Evolutionary conservation across 495 filamentous ascomycete genomes (phyloP).

Genomic region (Aspergillus ostianus): DNA sequence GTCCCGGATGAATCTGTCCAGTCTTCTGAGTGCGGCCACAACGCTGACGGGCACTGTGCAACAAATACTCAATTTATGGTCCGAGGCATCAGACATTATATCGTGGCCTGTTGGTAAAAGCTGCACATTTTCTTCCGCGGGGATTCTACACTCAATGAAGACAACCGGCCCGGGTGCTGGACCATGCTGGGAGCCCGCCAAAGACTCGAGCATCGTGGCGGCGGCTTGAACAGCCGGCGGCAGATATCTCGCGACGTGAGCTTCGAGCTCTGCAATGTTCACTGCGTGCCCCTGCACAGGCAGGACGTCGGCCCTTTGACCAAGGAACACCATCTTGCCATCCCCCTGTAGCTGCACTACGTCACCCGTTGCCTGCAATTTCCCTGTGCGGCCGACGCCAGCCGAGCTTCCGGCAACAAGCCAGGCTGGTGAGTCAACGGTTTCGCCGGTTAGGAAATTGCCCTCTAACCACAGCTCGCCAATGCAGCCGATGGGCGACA

Average conservation of each 20-base stretch:
- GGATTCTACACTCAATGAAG: constrained; percentile 27
- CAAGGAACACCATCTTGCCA: constrained; percentile 30
- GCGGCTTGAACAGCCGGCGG: constrained; percentile 26
- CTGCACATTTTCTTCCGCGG: constrained; percentile 21
- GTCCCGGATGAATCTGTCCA: constrained; percentile 37
- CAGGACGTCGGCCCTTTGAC: constrained; percentile 31
- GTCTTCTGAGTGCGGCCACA: constrained; percentile 27
- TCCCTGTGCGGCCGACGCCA: constrained; percentile 26
- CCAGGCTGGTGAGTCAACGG: constrained; percentile 33
- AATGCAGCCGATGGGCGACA: constrained; percentile 32
- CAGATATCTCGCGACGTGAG: constrained; percentile 28
- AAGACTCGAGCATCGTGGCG: constrained; percentile 23
- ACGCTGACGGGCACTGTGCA: constrained; percentile 22
- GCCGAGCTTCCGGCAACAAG: constrained; percentile 31
- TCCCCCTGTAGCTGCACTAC: constrained; percentile 31
- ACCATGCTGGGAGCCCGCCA: constrained; percentile 8
- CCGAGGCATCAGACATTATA: constrained; percentile 12
- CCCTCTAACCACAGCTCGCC: constrained; percentile 38
- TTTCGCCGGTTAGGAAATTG: constrained; percentile 22
- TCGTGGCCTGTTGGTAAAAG: constrained; percentile 23
- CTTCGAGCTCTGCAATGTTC: constrained; percentile 33
- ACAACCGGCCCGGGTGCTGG: constrained; percentile 24
- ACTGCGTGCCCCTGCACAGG: constrained; percentile 35
- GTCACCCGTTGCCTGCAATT: constrained; percentile 31
- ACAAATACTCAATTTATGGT: constrained; percentile 16